Conservation (phyloP, 225 moss, liverwort and hornwort genomes). For the Sphagnum tenellum region DNA sequence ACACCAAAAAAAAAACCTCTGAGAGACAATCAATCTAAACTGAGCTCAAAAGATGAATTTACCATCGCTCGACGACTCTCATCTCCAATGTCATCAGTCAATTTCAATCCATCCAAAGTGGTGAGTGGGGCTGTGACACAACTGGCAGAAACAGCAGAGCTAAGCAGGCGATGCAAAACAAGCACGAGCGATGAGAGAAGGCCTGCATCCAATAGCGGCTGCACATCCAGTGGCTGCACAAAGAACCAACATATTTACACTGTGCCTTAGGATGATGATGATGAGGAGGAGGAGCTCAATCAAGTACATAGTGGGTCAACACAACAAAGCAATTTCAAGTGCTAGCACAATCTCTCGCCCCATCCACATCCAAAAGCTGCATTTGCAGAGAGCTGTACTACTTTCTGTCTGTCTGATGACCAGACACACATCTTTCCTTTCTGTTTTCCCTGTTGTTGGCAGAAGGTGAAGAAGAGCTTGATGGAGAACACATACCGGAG, state of each 20-base stretch:
- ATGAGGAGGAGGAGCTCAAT: background rate
- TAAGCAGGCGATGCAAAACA: conserved; percentile 72
- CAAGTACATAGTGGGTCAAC: background rate
- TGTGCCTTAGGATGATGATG: no score
- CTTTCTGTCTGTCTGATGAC: no score
- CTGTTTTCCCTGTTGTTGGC: no score
- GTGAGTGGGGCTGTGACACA: conserved; percentile 12
- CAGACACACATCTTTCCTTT: no score
- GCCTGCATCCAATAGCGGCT: conserved; percentile 81
- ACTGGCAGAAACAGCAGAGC: conserved; percentile 42
- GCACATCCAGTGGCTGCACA: conserved; percentile 78
- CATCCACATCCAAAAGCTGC: no score
- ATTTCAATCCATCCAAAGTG: conserved; percentile 2
- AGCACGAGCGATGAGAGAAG: conserved; percentile 89
- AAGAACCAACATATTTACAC: background rate
- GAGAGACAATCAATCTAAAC: no score
- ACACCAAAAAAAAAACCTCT: background rate
- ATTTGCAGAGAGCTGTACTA: no score
- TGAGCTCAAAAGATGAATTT: background rate
- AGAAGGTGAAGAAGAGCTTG: background rate
- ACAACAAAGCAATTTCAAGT: background rate
- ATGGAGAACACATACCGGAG: conserved; percentile 38
- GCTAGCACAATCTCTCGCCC: background rate
- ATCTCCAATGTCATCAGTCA: conserved; percentile 26
- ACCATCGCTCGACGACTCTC: conserved; percentile 38